phyloP scores from a whole-genome alignment of 2,329 filamentous ascomycete genomes.

The Eutypella sp. region DNA sequence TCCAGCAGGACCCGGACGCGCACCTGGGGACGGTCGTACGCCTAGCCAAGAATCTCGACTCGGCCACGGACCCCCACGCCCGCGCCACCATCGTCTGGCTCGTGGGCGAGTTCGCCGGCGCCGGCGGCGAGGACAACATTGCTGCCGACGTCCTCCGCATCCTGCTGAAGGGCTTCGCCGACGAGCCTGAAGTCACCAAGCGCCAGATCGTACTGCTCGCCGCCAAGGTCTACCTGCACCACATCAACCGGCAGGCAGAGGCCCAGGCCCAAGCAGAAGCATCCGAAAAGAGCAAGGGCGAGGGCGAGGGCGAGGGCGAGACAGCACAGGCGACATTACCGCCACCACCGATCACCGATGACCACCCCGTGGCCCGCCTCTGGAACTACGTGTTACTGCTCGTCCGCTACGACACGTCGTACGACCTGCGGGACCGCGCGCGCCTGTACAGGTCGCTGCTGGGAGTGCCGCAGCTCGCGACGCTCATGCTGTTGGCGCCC shows the following conservation, averaged over 20 bases:
- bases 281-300: constrained; percentile 16
- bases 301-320: constrained; percentile 26
- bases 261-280: constrained; percentile 17
- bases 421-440: constrained; percentile 87
- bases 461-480: constrained; percentile 78
- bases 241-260: constrained; percentile 63
- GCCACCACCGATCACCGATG: constrained; percentile 34
- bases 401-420: constrained; percentile 88
- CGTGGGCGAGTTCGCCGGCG: constrained; percentile 85
- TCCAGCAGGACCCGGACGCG: constrained; percentile 78
- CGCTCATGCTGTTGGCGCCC: constrained; percentile 83
- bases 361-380: constrained; percentile 68
- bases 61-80: constrained; percentile 79
- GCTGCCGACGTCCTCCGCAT: constrained; percentile 89
- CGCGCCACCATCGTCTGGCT: constrained; percentile 96
- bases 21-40: constrained; percentile 84
- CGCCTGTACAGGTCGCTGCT: constrained; percentile 84
- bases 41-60: constrained; percentile 86
- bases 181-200: constrained; percentile 81
- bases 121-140: constrained; percentile 79
- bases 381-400: constrained; percentile 84
- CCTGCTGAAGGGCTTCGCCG: constrained; percentile 75
- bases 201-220: constrained; percentile 87
- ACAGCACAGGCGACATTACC: constrained; percentile 17
- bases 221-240: constrained; percentile 93